Percentiles rank a stretch among this genome's conserved stretches.
phyloP scores from a whole-genome alignment of 371 early-diverging fungal genomes.

The Lichtheimia ornata region DNA sequence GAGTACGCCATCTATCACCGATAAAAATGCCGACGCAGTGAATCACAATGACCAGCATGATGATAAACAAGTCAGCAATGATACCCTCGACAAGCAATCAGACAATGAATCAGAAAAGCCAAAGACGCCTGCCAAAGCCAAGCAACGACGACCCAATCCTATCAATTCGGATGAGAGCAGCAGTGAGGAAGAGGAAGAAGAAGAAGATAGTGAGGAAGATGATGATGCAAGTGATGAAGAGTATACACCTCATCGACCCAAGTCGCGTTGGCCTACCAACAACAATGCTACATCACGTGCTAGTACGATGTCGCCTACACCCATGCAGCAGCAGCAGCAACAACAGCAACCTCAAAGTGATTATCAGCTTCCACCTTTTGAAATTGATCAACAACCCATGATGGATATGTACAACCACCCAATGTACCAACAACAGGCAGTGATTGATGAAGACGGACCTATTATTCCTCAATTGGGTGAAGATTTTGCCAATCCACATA shows the following conservation, averaged over 20 bases:
- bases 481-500: conserved; percentile 30
- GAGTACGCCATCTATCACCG: conserved; percentile 2
- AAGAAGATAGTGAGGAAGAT: conserved; percentile 16
- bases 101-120: conserved; percentile 12
- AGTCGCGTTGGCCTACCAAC: conserved; percentile 14
- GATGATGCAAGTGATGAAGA: conserved; percentile 14
- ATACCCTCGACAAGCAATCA: background rate
- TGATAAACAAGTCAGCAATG: conserved; percentile 13
- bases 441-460: conserved; percentile 27
- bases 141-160: background rate
- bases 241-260: conserved; percentile 15
- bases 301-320: conserved; percentile 1
- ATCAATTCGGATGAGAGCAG: background rate
- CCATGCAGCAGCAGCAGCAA: conserved; percentile 2
- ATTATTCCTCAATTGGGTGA: conserved; percentile 31
- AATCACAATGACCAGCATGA: background rate
- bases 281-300: conserved; percentile 1
- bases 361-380: background rate
- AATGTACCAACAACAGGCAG: conserved; percentile 4
- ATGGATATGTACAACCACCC: conserved; percentile 6
- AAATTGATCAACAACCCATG: conserved; percentile 6
- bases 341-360: conserved; percentile 7
- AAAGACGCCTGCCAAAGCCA: background rate
- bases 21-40: background rate
- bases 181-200: conserved; percentile 11